Evolutionary conservation across 768 basidiomycete species (phyloP), one percentile per base, ranked within the genome.

Genomic region (Leccinum broughii): DNA sequence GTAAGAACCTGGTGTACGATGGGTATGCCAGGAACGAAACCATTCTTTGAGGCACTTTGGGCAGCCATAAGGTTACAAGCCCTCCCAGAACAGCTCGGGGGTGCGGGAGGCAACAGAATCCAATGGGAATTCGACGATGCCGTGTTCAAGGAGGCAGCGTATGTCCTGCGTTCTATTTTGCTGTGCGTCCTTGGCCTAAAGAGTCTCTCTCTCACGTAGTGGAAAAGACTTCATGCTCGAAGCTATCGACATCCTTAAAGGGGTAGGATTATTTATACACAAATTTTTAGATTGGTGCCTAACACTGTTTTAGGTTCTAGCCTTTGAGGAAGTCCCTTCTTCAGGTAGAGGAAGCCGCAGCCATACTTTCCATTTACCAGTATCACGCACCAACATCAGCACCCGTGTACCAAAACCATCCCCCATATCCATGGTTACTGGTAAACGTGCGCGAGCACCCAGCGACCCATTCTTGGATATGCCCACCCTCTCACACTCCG

Each of bases 161-260:
- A 80, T 80, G 93, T 84, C 35, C 39, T 51, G 50, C 57, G 34
- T 60, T 62, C 56, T 63, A 48, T 57, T 56, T 44, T 28, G 5
- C 26, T 26, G 58, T 39, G 30, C 35, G 51, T 62, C 39, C 56
- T 59, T 63, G 17, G 28, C 62, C 62, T 62, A 28, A 68, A 52
- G 24, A 62, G 59, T 64, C 54, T 56, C 48, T 69, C 58, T 68
- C 63, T 65, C 70, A 66, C 61, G 55, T 74, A 95, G 93, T 70
- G 94, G 94, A 60, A 91, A 92, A 75, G 91, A 94, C 66, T 96
- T 96, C 73, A 95, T 95, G 93, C 80, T 91, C 54, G 93, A 95
- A 76, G 92, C 92, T 10, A 86, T 95, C 58, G 87, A 92, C 66
- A 77, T 94, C 51, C 85, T 95, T 64, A 96, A 96, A 84, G 94